phyloP scores from a whole-genome alignment of 208 protist genomes.

The Acanthamoeba castellanii region DNA sequence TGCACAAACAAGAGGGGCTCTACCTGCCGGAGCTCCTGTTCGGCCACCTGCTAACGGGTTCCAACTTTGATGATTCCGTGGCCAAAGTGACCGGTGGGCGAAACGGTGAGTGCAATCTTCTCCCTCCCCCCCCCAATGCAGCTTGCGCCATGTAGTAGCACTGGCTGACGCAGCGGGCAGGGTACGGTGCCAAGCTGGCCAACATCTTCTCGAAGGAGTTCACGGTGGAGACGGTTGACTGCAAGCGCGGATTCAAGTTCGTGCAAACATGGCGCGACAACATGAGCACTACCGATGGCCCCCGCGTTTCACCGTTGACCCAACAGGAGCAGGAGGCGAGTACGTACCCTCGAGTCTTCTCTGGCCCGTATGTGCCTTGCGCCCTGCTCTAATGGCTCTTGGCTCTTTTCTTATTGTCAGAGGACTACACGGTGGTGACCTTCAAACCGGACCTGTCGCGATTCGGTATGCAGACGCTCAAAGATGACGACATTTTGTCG shows the following conservation, averaged over 20 bases:
- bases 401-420: not conserved
- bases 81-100: constrained; percentile 97
- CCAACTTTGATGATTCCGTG: constrained; percentile 99
- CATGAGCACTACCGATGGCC: constrained; percentile 47
- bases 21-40: constrained; percentile 99
- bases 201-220: constrained; percentile 99
- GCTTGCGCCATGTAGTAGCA: not conserved
- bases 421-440: constrained; percentile 69
- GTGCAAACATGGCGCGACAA: constrained; percentile 27
- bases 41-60: constrained; percentile 98
- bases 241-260: constrained; percentile 81
- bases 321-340: not conserved
- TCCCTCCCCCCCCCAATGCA: not conserved
- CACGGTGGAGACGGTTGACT: constrained; percentile 97
- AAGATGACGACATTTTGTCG: constrained; percentile 96
- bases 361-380: not conserved
- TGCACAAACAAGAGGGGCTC: constrained; percentile 97
- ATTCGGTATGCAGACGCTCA: constrained; percentile 96
- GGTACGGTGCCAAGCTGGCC: constrained; percentile 99
- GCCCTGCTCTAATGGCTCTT: not conserved
- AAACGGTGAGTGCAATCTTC: constrained; percentile 86
- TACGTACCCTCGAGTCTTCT: not conserved
- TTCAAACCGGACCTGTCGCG: constrained; percentile 96
- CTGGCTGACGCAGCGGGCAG: not conserved
- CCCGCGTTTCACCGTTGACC: not conserved